These are phyloP conservation scores for Tolypocladium ophioglossoides DNA, from an alignment of 2,329 filamentous ascomycete species.

Conservation along the genomic window DNA sequence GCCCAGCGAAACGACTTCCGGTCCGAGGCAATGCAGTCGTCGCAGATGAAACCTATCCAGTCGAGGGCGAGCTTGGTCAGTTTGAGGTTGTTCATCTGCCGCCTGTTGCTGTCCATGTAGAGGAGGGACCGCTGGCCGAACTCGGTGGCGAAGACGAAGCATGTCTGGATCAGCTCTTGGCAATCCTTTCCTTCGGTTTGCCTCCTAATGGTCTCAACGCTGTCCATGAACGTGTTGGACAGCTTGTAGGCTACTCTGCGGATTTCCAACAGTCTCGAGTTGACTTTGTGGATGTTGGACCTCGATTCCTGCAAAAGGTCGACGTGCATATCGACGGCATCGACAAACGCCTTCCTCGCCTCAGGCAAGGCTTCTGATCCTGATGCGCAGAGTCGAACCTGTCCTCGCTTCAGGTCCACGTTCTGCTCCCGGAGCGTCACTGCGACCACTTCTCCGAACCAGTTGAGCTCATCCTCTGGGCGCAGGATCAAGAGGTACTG, in stretches of 20 bases:
- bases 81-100: slow-evolving; percentile 95
- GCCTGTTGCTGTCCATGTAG: slow-evolving; percentile 90
- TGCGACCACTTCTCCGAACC: slow-evolving; percentile 69
- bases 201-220: slow-evolving; percentile 81
- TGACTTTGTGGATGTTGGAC: slow-evolving; percentile 87
- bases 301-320: slow-evolving; percentile 86
- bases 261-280: slow-evolving; percentile 82
- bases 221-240: slow-evolving; percentile 98
- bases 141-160: slow-evolving; percentile 97
- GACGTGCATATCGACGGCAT: slow-evolving; percentile 72
- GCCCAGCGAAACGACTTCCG: slow-evolving; percentile 97
- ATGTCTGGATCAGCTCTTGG: slow-evolving; percentile 93
- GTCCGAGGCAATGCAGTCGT: slow-evolving; percentile 90
- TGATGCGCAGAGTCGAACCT: slow-evolving; percentile 79
- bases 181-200: slow-evolving; percentile 79
- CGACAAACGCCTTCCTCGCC: slow-evolving; percentile 68
- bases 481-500: slow-evolving; percentile 72
- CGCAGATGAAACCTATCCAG: slow-evolving; percentile 97
- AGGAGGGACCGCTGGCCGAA: slow-evolving; percentile 91
- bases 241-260: slow-evolving; percentile 93
- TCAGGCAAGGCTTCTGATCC: slow-evolving; percentile 71
- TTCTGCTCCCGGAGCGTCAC: slow-evolving; percentile 66
- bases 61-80: slow-evolving; percentile 87
- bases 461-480: slow-evolving; percentile 67
- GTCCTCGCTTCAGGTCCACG: slow-evolving; percentile 76